Evolutionary conservation across 306 rosid genomes (phyloP).

Genomic region (Hippophae gyantsensis): DNA sequence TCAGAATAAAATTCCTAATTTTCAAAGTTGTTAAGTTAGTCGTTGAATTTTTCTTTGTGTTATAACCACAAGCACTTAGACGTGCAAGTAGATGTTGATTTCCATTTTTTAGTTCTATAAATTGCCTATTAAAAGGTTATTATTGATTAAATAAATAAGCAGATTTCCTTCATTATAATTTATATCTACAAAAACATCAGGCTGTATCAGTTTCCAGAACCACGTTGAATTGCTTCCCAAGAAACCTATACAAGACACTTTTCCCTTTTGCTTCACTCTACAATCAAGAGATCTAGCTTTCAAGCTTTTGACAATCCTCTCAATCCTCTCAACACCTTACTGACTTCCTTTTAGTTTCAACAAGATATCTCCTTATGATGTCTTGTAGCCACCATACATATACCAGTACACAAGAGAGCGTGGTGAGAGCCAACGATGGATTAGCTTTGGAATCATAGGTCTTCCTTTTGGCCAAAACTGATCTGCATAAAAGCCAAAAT

Average conservation of each 20-base stretch:
- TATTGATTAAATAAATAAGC: too few species aligned
- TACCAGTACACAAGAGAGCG: slow-evolving; percentile 91
- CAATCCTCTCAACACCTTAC: slow-evolving; percentile 49
- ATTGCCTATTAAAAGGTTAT: too few species aligned
- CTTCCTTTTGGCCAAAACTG: slow-evolving; percentile 84
- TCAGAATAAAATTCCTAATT: too few species aligned
- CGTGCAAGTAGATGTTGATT: too few species aligned
- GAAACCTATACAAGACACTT: slow-evolving; percentile 74
- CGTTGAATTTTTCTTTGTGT: too few species aligned
- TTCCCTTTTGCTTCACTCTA: slow-evolving; percentile 74
- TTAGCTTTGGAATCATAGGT: slow-evolving; percentile 58
- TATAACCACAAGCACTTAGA: too few species aligned
- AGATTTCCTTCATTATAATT: too few species aligned
- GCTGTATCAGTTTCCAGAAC: slow-evolving; percentile 79
- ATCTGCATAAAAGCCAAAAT: slow-evolving; percentile 72
- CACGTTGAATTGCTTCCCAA: slow-evolving; percentile 53
- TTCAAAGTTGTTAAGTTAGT: too few species aligned
- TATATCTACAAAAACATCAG: slow-evolving; percentile 52
- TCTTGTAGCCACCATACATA: slow-evolving; percentile 73
- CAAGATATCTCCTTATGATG: slow-evolving; percentile 60
- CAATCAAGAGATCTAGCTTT: slow-evolving; percentile 63
- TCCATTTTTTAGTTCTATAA: too few species aligned
- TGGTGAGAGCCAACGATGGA: slow-evolving; percentile 86
- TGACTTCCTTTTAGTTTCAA: slow-evolving; percentile 66
- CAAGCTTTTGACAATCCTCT: slow-evolving; percentile 33